These are phyloP conservation scores for Eutypa lata DNA, from an alignment of 2,329 filamentous ascomycete species.

Conservation along the genomic window DNA sequence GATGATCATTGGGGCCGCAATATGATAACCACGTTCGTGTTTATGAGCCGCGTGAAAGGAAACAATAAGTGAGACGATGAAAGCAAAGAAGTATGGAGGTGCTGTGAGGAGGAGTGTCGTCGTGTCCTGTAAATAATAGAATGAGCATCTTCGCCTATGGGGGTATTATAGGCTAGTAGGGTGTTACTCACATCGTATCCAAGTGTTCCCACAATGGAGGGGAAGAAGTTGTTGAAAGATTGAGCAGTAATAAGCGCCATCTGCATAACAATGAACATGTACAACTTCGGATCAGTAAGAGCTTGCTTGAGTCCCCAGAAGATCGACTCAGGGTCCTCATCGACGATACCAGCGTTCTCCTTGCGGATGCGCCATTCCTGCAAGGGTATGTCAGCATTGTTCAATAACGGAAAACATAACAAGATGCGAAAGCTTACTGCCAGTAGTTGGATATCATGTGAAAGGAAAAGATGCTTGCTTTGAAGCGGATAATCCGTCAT, in stretches of 20 bases:
- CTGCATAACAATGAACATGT: conserved; percentile 22
- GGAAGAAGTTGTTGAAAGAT: conserved; percentile 19
- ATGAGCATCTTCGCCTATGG: no score
- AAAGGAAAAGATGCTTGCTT: conserved; percentile 11
- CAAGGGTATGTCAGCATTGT: conserved; percentile 16
- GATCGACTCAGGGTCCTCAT: conserved; percentile 20
- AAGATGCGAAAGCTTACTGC: conserved; percentile 5
- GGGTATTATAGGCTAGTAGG: background rate
- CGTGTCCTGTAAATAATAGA: conserved; percentile 5
- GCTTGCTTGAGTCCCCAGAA: conserved; percentile 15
- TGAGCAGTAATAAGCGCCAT: conserved; percentile 19
- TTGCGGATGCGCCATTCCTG: conserved; percentile 25
- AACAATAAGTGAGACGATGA: conserved; percentile 11
- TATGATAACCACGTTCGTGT: conserved; percentile 19
- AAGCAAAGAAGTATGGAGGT: conserved; percentile 17
- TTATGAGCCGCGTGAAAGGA: conserved; percentile 20
- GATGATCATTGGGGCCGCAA: conserved; percentile 16
- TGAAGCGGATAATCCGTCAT: conserved; percentile 16
- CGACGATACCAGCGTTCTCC: conserved; percentile 21
- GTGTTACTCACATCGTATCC: conserved; percentile 9
- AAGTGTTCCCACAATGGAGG: conserved; percentile 14
- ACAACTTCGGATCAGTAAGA: conserved; percentile 19
- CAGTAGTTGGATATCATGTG: conserved; percentile 11
- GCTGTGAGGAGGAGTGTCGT: conserved; percentile 18
- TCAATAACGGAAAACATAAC: background rate